These are phyloP conservation scores for Backusella tuberculispora DNA, from an alignment of 192 early-diverging fungal species.

Conservation along the genomic window DNA sequence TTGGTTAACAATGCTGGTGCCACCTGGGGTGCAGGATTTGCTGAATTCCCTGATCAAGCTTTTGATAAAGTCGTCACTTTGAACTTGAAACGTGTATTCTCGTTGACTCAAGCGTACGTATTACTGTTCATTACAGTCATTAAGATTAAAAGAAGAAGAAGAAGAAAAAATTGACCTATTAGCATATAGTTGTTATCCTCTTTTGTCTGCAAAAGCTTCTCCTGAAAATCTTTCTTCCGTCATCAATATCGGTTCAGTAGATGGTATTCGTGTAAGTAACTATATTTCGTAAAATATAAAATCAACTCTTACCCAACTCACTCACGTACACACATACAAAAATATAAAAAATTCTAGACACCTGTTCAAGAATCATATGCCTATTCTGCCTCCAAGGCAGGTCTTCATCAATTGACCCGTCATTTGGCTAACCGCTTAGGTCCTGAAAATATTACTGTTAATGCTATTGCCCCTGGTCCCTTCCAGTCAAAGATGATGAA, in stretches of 20 bases:
- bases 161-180: neutral
- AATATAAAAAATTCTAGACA: neutral
- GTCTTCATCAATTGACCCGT: slow-evolving; percentile 72
- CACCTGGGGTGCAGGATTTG: slow-evolving; percentile 58
- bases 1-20: slow-evolving; percentile 90
- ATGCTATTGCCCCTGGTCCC: slow-evolving; percentile 72
- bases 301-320: neutral
- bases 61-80: slow-evolving; percentile 83
- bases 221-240: slow-evolving; percentile 68
- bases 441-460: slow-evolving; percentile 60
- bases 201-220: slow-evolving; percentile 62
- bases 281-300: neutral
- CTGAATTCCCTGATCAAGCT: slow-evolving; percentile 60
- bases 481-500: slow-evolving; percentile 83
- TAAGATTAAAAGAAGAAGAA: neutral
- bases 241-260: slow-evolving; percentile 88
- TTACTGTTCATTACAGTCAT: neutral
- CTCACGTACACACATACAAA: neutral
- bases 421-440: slow-evolving; percentile 70
- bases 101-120: slow-evolving; percentile 69
- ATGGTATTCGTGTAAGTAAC: slow-evolving; percentile 48
- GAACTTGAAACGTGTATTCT: slow-evolving; percentile 84
- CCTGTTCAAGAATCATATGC: slow-evolving; percentile 61
- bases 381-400: slow-evolving; percentile 81
- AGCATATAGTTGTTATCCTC: slow-evolving; percentile 57